Evolutionary conservation across 2,329 filamentous ascomycete species (phyloP), one percentile per base, ranked within the genome.

Genomic region (Trichoderma asperellum): DNA sequence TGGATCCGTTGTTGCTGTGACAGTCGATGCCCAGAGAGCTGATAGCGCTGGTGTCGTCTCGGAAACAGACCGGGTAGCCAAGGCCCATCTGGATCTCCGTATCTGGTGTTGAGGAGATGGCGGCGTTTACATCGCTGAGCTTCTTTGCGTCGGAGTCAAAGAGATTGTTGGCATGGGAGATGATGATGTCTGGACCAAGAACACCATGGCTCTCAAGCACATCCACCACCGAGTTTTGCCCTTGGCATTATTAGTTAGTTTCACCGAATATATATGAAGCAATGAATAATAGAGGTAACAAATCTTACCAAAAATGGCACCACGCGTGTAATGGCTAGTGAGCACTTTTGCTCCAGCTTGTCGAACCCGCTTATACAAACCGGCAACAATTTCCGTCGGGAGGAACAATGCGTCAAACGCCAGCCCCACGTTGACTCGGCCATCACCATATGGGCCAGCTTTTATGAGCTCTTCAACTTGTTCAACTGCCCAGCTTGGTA

Each of bases 1-100:
- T 73, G 52, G 70, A 53, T 37, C 69, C 71, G 35, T 70, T 73
- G 49, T 70, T 71, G 65, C 64, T 70, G 57, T 74, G 73, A 52
- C 72, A 74, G 60, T 74, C 73, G 7, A 74, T 58, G 8, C 73
- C 73, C 10, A 74, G 69, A 6, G 70, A 70, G 62, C 59, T 66
- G 12, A 71, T 62, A 5, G 59, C 59, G 10, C 59, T 65, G 21
- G 65, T 55, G 32, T 72, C 11, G 68, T 75, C 21, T 73, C 76
- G 56, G 57, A 73, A 73, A 18, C 55, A 70, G 21, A 73, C 70
- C 8, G 71, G 66, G 6, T 76, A 74, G 11, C 77, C 75, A 0
- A 79, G 78, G 0, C 78, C 80, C 83, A 85, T 85, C 70, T 86
- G 83, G 11, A 84, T 73, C 72, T 87, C 85, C 0, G 83, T 83